Evolutionary conservation across 345 rosid species (phyloP).

Genomic region (Bruguiera parviflora): DNA sequence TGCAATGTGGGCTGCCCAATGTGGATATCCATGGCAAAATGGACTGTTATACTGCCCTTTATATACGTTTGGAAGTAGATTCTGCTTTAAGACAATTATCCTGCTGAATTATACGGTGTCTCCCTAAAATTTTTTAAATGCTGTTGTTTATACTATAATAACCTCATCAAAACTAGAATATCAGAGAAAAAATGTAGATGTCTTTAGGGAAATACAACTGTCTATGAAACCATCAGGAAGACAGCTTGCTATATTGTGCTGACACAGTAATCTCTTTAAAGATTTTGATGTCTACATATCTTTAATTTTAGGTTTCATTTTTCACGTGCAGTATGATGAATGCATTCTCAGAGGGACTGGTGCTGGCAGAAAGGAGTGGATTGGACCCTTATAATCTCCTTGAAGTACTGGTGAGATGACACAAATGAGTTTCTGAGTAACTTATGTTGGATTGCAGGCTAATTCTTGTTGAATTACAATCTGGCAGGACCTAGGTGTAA

Average conservation of each 20-base stretch:
- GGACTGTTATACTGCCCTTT: too few species aligned
- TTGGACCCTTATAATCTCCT: slow-evolving; percentile 67
- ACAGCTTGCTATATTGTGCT: background rate
- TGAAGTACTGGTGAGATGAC: slow-evolving; percentile 62
- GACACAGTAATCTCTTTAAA: background rate
- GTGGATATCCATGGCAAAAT: too few species aligned
- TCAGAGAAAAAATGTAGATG: too few species aligned
- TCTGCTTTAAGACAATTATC: too few species aligned
- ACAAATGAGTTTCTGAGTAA: background rate
- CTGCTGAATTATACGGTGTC: too few species aligned
- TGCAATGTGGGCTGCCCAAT: too few species aligned
- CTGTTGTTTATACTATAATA: too few species aligned
- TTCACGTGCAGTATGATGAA: slow-evolving; percentile 66
- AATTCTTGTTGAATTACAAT: slow-evolving; percentile 7
- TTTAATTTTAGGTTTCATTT: slow-evolving; percentile 1
- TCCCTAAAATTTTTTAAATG: too few species aligned
- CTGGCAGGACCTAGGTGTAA: slow-evolving; percentile 78
- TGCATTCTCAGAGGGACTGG: slow-evolving; percentile 90
- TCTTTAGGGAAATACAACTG: too few species aligned
- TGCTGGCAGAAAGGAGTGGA: slow-evolving; percentile 74
- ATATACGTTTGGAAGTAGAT: too few species aligned
- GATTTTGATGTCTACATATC: background rate
- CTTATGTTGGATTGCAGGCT: background rate
- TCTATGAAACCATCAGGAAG: too few species aligned
- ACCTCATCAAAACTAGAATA: too few species aligned